A percentile compares a stretch with the other conserved stretches of the same genome.
These are phyloP conservation scores for Xylaria acuta DNA, from an alignment of 495 filamentous ascomycete genomes.

Conservation along the genomic window DNA sequence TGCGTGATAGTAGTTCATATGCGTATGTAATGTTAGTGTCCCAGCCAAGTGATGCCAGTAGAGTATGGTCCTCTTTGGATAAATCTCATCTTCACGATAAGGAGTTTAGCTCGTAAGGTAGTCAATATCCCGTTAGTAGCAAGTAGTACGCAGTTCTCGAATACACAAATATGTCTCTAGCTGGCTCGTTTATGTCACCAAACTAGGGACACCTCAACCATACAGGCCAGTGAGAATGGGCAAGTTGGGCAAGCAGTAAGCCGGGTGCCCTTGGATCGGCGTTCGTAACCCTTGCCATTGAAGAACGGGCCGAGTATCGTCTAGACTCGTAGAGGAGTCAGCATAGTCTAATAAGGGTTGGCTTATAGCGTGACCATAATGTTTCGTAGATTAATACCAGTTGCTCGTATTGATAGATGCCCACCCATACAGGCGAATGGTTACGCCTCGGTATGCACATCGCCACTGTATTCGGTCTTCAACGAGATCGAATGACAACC, in stretches of 20 bases:
- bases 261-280: not conserved
- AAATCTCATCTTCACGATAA: not conserved
- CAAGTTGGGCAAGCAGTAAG: not conserved
- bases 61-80: not conserved
- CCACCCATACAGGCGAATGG: not conserved
- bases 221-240: not conserved
- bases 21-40: conserved; percentile 27
- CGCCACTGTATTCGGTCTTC: not conserved
- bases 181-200: not conserved
- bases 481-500: not conserved
- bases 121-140: not conserved
- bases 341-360: conserved; percentile 5
- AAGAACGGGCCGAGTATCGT: conserved; percentile 13
- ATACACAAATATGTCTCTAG: not conserved
- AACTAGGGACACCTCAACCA: not conserved
- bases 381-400: conserved; percentile 14
- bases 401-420: not conserved
- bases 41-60: conserved; percentile 1
- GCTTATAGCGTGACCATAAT: conserved; percentile 16
- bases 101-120: not conserved
- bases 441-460: conserved; percentile 1
- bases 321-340: conserved; percentile 17
- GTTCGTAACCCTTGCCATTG: not conserved
- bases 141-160: not conserved
- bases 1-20: conserved; percentile 22